Percentiles rank a stretch among this genome's conserved stretches.
These are phyloP conservation scores for Bassia scoparia DNA, from an alignment of 148 eudicot genomes.

Conservation along the genomic window DNA sequence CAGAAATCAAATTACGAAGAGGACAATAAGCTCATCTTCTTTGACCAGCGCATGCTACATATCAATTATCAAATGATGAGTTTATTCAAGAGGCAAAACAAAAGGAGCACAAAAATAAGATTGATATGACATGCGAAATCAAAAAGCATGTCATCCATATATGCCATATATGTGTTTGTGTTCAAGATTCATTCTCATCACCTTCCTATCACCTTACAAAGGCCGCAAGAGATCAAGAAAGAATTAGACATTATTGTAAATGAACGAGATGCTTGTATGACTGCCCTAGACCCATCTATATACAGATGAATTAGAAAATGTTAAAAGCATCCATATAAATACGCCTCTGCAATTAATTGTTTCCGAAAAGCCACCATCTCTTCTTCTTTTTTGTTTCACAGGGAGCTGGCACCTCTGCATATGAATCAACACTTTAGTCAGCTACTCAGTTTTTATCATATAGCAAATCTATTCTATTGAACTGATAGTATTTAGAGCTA, in stretches of 20 bases:
- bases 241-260: constrained; percentile 15
- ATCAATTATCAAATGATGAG: too few relatives aligned
- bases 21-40: too few relatives aligned
- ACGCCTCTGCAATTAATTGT: constrained; percentile 18
- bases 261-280: constrained; percentile 4
- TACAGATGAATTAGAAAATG: constrained; percentile 23
- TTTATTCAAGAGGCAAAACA: background rate
- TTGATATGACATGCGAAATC: constrained; percentile 22
- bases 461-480: background rate
- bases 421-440: background rate
- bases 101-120: background rate
- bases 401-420: constrained; percentile 61
- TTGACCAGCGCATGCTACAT: too few relatives aligned
- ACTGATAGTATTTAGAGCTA: background rate
- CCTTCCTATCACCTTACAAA: background rate
- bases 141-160: constrained; percentile 23
- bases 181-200: background rate
- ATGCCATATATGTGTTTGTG: constrained; percentile 5
- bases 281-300: constrained; percentile 17
- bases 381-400: constrained; percentile 63
- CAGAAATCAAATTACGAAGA: too few relatives aligned
- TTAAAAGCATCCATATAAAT: constrained; percentile 4
- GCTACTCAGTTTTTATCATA: constrained; percentile 1
- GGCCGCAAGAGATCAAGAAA: constrained; percentile 10
- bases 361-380: constrained; percentile 73